phyloP scores from a whole-genome alignment of 257 asterid genomes.

The Pogostemon cablin region DNA sequence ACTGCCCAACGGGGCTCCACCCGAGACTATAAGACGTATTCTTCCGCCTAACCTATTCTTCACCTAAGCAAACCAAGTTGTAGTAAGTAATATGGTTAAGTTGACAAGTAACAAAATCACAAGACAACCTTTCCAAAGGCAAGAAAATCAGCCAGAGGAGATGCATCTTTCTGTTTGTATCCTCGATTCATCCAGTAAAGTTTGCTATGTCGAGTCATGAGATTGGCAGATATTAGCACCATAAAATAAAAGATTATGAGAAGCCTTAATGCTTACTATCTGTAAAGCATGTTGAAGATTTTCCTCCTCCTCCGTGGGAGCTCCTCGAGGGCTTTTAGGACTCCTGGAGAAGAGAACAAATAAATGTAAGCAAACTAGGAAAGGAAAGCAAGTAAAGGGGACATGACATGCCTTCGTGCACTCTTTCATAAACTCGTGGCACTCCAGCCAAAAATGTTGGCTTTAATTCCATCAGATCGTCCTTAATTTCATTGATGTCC shows the following conservation, averaged over 20 bases:
- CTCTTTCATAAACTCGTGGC: slow-evolving; percentile 83
- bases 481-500: slow-evolving; percentile 84
- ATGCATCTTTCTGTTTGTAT: slow-evolving; percentile 84
- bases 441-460: slow-evolving; percentile 97
- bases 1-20: slow-evolving; percentile 92
- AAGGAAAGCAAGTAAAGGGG: background rate
- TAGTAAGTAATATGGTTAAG: background rate
- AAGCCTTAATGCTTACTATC: slow-evolving; percentile 46
- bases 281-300: slow-evolving; percentile 75
- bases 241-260: slow-evolving; percentile 1
- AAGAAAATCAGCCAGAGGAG: slow-evolving; percentile 83
- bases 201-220: slow-evolving; percentile 62
- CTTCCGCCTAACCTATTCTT: slow-evolving; percentile 90
- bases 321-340: slow-evolving; percentile 80
- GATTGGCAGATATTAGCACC: slow-evolving; percentile 30
- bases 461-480: slow-evolving; percentile 77
- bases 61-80: slow-evolving; percentile 46
- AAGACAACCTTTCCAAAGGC: slow-evolving; percentile 85
- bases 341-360: slow-evolving; percentile 49
- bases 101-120: background rate
- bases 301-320: slow-evolving; percentile 84
- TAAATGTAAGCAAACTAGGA: background rate
- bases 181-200: slow-evolving; percentile 91
- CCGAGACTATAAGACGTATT: slow-evolving; percentile 84
- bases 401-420: slow-evolving; percentile 71